Conservation (phyloP, 148 eudicot species). For the Suaeda aralocaspica region DNA sequence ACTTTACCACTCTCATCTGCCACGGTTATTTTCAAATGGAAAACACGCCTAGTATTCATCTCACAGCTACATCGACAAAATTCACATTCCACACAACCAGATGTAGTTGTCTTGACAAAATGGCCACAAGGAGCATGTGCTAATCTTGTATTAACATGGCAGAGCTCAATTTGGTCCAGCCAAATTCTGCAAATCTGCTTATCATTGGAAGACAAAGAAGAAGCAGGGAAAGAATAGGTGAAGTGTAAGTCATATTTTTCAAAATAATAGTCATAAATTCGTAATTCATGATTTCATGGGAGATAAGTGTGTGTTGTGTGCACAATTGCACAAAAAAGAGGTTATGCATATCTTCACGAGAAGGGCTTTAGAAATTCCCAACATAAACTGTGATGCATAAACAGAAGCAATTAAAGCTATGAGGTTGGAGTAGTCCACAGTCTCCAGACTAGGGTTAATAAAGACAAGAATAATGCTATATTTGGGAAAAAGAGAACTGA, state of each 20-base stretch:
- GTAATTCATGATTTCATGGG: too few relatives aligned
- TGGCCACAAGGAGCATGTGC: slow-evolving; percentile 71
- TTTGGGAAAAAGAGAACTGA: neutral
- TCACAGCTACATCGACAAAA: slow-evolving; percentile 60
- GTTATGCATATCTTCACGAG: neutral
- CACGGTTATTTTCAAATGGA: slow-evolving; percentile 67
- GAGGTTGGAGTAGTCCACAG: neutral
- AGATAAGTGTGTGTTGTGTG: too few relatives aligned
- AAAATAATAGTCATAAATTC: too few relatives aligned
- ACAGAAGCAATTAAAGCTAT: neutral
- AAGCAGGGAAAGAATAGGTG: neutral
- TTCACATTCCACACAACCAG: slow-evolving; percentile 49
- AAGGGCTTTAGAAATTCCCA: neutral
- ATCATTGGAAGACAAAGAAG: slow-evolving; percentile 3
- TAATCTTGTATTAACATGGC: slow-evolving; percentile 68
- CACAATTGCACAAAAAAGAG: too few relatives aligned
- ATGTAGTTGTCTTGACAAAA: slow-evolving; percentile 40
- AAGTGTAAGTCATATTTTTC: neutral
- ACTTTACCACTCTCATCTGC: slow-evolving; percentile 69
- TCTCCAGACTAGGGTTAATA: neutral
- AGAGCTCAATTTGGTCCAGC: slow-evolving; percentile 79
- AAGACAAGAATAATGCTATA: slow-evolving; percentile 1
- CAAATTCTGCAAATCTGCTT: slow-evolving; percentile 70
- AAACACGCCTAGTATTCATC: slow-evolving; percentile 48
- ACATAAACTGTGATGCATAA: neutral